Evolutionary conservation across 345 rosid genomes (phyloP).

Genomic region (Litchi chinensis): DNA sequence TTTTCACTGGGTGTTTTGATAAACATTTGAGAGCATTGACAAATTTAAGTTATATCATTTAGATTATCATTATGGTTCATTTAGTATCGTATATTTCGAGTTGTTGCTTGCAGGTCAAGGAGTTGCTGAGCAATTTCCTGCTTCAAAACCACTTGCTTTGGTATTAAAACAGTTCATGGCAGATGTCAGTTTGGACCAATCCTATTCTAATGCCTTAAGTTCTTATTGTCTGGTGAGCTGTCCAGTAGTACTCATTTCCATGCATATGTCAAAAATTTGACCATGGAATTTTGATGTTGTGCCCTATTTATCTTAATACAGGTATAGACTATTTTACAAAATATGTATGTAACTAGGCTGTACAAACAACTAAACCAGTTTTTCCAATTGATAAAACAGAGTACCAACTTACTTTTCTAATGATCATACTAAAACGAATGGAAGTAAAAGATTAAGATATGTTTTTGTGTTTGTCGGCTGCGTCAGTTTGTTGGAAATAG

Average conservation of each 20-base stretch:
- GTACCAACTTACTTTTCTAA: not conserved
- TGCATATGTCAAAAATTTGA: not conserved
- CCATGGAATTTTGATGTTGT: not conserved
- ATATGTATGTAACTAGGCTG: not conserved
- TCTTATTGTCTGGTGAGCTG: conserved; percentile 89
- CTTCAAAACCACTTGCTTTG: conserved; percentile 93
- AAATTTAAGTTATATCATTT: not conserved
- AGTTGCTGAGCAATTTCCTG: conserved; percentile 90
- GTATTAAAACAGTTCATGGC: conserved; percentile 96
- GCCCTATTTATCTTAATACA: not conserved
- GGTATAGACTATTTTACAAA: not conserved
- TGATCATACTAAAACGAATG: not conserved
- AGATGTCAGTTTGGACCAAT: conserved; percentile 92
- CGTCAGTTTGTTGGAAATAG: not conserved
- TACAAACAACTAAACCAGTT: not conserved
- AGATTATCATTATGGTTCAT: conserved; percentile 9
- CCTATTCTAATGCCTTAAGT: conserved; percentile 97
- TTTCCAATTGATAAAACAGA: not conserved
- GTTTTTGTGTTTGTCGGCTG: not conserved
- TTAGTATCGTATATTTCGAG: not conserved
- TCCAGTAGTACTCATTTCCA: not conserved
- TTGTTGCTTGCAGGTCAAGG: conserved; percentile 66
- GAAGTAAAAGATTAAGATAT: not conserved
- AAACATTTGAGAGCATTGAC: not conserved
- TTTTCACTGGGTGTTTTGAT: not conserved